phyloP scores from a whole-genome alignment of 2,329 filamentous ascomycete genomes.

The Geosmithia putterillii region DNA sequence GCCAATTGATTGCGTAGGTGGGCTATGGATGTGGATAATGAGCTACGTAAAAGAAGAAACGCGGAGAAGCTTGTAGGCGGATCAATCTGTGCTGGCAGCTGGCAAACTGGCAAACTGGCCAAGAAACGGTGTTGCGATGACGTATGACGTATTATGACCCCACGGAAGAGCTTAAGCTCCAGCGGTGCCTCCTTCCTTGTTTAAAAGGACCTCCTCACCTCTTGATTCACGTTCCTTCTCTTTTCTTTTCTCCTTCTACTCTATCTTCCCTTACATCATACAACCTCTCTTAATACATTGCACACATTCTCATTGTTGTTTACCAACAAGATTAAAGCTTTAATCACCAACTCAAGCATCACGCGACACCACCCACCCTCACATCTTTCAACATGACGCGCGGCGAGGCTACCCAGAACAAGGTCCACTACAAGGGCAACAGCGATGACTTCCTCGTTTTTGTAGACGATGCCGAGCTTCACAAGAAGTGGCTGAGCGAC shows the following conservation, averaged over 20 bases:
- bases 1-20: background rate
- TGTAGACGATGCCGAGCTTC: slow-evolving; percentile 45
- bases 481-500: slow-evolving; percentile 76
- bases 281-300: background rate
- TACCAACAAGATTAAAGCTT: background rate
- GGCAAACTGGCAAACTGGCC: too few relatives aligned
- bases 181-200: background rate
- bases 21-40: background rate
- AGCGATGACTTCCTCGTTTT: slow-evolving; percentile 48
- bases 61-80: background rate
- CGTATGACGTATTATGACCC: background rate
- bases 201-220: background rate
- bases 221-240: background rate
- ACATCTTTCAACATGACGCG: slow-evolving; percentile 42
- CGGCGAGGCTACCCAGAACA: slow-evolving; percentile 57
- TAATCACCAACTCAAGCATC: background rate
- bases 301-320: background rate
- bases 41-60: background rate
- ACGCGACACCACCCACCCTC: slow-evolving; percentile 2
- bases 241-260: background rate
- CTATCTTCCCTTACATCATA: background rate
- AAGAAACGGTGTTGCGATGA: too few relatives aligned
- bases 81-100: background rate
- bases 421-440: slow-evolving; percentile 75
- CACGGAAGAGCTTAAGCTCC: too few relatives aligned